phyloP scores from a whole-genome alignment of 148 eudicot genomes.

The Beta vulgaris region DNA sequence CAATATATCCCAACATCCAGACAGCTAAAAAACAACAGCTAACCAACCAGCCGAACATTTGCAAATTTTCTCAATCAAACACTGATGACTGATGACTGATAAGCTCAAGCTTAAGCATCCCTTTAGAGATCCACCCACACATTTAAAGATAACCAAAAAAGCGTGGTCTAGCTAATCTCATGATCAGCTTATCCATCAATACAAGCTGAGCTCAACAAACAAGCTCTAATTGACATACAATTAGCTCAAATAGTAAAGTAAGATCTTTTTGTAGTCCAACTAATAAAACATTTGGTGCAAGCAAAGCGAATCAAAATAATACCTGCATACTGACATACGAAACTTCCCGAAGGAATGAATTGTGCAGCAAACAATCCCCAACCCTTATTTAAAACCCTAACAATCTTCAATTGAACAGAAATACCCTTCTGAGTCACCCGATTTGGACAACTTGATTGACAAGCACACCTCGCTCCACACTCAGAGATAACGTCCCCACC shows the following conservation, averaged over 20 bases:
- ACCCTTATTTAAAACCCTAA: conserved; percentile 50
- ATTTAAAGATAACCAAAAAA: not conserved
- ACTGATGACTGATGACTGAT: not conserved
- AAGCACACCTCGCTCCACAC: conserved; percentile 63
- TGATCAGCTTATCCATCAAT: not conserved
- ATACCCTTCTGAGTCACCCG: conserved; percentile 61
- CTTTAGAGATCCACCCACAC: not conserved
- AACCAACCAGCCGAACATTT: not conserved
- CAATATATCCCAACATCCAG: not conserved
- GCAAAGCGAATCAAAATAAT: not conserved
- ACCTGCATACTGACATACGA: conserved; percentile 89
- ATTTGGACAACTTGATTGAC: conserved; percentile 53
- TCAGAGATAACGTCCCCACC: conserved; percentile 42
- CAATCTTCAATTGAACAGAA: conserved; percentile 46
- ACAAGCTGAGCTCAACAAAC: not conserved
- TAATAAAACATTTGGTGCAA: not conserved
- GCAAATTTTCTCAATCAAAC: not conserved
- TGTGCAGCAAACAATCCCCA: conserved; percentile 72
- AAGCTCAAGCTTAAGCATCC: not conserved
- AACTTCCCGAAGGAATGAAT: conserved; percentile 38
- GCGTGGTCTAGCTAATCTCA: not conserved
- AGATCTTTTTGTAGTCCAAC: not conserved
- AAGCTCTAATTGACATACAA: not conserved
- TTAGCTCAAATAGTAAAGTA: too few relatives aligned
- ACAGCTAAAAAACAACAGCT: not conserved